Base-by-base conservation (phyloP, 1,284 basidiomycete species). In the Gomphus sp. region DNA sequence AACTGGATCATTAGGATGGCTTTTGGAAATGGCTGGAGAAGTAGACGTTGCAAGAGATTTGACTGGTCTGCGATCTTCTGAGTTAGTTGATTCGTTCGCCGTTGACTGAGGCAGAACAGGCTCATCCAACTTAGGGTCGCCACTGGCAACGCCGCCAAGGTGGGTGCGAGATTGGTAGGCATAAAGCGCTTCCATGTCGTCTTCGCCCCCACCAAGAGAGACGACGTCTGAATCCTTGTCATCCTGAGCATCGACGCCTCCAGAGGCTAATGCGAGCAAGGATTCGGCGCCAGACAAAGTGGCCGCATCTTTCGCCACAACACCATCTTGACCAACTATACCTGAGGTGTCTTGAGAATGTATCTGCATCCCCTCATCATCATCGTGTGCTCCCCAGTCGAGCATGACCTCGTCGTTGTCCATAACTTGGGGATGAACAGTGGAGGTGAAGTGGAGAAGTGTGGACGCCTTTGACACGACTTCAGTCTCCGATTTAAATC, bases 141-240 rank as follows among this genome's bases (percentile, higher is more conserved):
- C 18, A 52, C 53, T 18, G 51, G 56, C 44, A 61, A 61, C n/a
- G 57, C 50, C 44, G 56, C 61, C 25, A 62, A 55, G 11, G 60
- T 56, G 18, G 63, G 67, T 55, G 41, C 61, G 63, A 55, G 69
- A 58, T 53, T 71, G 67, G 57, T 72, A 72, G 56, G 72, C 68
- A 53, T 71, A 70, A 56, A 70, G 69, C 41, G 75, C 73, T 52
- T 69, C 68, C 63, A 69, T 66, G 62, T 86, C 82, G 56, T 85
- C 84, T 58, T 87, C 85, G 67, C 87, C 84, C 63, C 83, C 83
- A 61, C 84, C 84, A 50, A 87, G 77, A 53, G 84, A 88, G 61
- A 87, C 82, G 59, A 81, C 82, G 66, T 87, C 86, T 67, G 63
- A n/a, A n/a, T n/a, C n/a, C n/a, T n/a, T n/a, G n/a, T n/a, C n/a